Evolutionary conservation across 768 basidiomycete genomes (phyloP).

Genomic region (Lentinula lateritia): DNA sequence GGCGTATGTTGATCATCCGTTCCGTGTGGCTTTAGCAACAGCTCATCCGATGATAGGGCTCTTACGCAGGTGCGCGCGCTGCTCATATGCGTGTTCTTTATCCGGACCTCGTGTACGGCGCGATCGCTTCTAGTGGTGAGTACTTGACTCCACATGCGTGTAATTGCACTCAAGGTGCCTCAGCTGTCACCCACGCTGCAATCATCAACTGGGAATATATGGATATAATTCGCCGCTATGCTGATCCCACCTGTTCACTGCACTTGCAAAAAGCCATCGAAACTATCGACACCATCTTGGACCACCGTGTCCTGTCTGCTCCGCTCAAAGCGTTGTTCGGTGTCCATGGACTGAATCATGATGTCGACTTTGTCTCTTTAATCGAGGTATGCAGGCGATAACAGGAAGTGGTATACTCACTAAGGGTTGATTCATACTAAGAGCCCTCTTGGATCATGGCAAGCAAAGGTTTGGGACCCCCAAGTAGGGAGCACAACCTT

Average conservation of each 20-base stretch:
- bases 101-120: conserved; percentile 83
- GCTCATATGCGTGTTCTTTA: conserved; percentile 88
- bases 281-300: conserved; percentile 59
- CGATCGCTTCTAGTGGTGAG: conserved; percentile 80
- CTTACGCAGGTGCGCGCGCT: conserved; percentile 89
- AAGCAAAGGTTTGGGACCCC: conserved; percentile 85
- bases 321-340: conserved; percentile 76
- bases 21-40: not conserved
- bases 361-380: conserved; percentile 74
- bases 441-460: conserved; percentile 69
- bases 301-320: conserved; percentile 35
- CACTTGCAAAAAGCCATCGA: conserved; percentile 53
- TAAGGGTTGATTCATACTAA: conserved; percentile 18
- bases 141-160: not conserved
- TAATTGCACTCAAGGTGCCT: not conserved
- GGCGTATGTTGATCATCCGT: conserved; percentile 48
- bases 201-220: conserved; percentile 85
- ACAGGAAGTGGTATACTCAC: not conserved
- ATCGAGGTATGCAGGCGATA: conserved; percentile 41
- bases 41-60: conserved; percentile 45
- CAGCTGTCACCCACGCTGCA: conserved; percentile 82
- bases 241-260: conserved; percentile 55
- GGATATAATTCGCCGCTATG: conserved; percentile 70
- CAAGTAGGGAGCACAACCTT: conserved; percentile 54
- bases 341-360: conserved; percentile 56